These are phyloP conservation scores for Senna siamea DNA, from an alignment of 306 rosid genomes.

Conservation along the genomic window DNA sequence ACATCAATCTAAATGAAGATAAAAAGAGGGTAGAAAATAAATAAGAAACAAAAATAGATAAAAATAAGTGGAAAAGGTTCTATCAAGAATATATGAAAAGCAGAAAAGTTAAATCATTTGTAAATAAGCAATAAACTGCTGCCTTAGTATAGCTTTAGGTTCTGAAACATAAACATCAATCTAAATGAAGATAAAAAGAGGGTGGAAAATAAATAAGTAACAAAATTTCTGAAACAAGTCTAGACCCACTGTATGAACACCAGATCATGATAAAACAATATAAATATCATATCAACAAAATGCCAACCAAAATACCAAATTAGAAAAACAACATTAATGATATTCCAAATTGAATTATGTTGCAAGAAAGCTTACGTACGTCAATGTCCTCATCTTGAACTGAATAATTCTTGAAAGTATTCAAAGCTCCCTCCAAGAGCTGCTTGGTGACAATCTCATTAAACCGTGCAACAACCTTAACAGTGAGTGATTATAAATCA, in stretches of 20 bases:
- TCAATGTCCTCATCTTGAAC: conserved; percentile 88
- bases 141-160: neutral
- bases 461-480: conserved; percentile 92
- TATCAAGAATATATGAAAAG: too few relatives aligned
- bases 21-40: neutral
- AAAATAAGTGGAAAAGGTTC: too few relatives aligned
- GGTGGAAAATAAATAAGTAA: neutral
- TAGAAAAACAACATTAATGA: conserved; percentile 27
- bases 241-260: neutral
- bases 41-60: neutral
- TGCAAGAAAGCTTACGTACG: conserved; percentile 49
- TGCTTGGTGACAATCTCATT: conserved; percentile 85
- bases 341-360: conserved; percentile 18
- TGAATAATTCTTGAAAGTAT: conserved; percentile 73
- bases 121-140: neutral
- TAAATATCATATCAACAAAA: neutral
- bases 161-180: neutral
- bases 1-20: neutral
- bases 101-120: too few relatives aligned
- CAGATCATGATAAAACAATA: conserved; percentile 1
- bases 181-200: neutral
- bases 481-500: conserved; percentile 23
- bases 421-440: conserved; percentile 90
- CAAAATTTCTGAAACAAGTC: conserved; percentile 1
- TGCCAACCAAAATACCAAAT: conserved; percentile 9